phyloP scores from a whole-genome alignment of 192 early-diverging fungal species.

The Umbelopsis sp. region DNA sequence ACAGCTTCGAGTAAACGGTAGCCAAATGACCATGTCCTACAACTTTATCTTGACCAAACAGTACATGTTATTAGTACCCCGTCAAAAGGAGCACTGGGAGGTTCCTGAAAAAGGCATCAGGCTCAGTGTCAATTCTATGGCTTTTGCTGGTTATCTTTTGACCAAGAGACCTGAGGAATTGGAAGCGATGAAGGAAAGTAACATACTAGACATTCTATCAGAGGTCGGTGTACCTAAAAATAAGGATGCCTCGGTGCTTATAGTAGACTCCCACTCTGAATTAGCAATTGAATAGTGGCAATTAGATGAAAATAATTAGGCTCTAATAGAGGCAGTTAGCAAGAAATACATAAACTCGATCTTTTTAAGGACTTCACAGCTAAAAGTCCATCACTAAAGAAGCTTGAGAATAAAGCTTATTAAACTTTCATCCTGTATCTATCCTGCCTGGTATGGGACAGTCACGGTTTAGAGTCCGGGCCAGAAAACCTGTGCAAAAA shows the following conservation, averaged over 20 bases:
- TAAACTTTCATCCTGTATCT: too few relatives aligned
- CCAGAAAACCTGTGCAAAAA: too few relatives aligned
- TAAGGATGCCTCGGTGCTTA: neutral
- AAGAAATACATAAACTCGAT: too few relatives aligned
- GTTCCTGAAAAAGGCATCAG: conserved; percentile 21
- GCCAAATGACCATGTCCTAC: conserved; percentile 40
- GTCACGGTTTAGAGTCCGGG: too few relatives aligned
- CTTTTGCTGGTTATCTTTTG: conserved; percentile 54
- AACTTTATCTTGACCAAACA: conserved; percentile 56
- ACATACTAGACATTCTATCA: neutral
- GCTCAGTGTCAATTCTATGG: conserved; percentile 53
- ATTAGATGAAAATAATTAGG: too few relatives aligned
- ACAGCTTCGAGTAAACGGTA: conserved; percentile 45
- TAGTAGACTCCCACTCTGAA: too few relatives aligned
- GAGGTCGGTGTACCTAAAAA: neutral
- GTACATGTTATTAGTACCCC: conserved; percentile 59
- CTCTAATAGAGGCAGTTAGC: too few relatives aligned
- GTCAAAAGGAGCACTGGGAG: conserved; percentile 36
- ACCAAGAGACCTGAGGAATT: conserved; percentile 46
- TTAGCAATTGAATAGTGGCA: too few relatives aligned
- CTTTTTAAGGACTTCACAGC: too few relatives aligned
- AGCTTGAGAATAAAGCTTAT: too few relatives aligned
- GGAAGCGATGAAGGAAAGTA: conserved; percentile 23
- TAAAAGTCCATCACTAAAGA: too few relatives aligned
- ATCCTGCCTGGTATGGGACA: too few relatives aligned